phyloP scores from a whole-genome alignment of 257 asterid genomes.

The Thymus quinquecostatus region DNA sequence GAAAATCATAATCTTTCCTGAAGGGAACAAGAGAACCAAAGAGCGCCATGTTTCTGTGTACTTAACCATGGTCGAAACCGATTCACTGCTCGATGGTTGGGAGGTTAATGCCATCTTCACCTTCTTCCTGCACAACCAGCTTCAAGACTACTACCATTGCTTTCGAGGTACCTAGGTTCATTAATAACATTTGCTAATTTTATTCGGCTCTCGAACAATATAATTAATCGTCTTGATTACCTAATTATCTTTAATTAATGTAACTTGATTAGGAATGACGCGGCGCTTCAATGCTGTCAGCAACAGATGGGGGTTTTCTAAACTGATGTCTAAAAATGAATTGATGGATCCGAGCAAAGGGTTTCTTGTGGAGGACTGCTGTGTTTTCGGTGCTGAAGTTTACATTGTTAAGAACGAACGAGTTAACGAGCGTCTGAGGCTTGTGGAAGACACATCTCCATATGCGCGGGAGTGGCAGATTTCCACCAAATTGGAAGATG shows the following conservation, averaged over 20 bases:
- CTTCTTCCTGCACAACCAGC: constrained; percentile 29
- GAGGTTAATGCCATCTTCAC: constrained; percentile 25
- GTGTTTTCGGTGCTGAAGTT: constrained; percentile 40
- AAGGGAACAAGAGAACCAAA: no score
- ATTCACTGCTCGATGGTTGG: constrained; percentile 7
- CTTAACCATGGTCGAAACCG: neutral
- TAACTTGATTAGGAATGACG: constrained; percentile 10
- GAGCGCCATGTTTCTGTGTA: constrained; percentile 12
- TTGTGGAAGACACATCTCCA: neutral
- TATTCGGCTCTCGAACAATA: no score
- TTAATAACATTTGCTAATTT: no score
- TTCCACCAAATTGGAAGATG: neutral
- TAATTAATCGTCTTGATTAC: no score
- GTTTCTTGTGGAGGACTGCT: constrained; percentile 26
- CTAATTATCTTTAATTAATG: no score
- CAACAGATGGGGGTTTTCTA: constrained; percentile 33
- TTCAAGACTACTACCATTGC: neutral
- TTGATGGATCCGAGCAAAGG: constrained; percentile 31
- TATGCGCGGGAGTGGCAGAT: neutral
- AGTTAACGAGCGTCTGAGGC: neutral
- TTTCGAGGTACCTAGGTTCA: constrained; percentile 7
- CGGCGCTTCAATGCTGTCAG: constrained; percentile 26
- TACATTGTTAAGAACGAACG: constrained; percentile 19
- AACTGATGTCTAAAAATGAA: constrained; percentile 23
- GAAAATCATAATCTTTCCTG: no score